These are phyloP conservation scores for Aspergillus arachidicola DNA, from an alignment of 2,329 filamentous ascomycete species.

Conservation along the genomic window DNA sequence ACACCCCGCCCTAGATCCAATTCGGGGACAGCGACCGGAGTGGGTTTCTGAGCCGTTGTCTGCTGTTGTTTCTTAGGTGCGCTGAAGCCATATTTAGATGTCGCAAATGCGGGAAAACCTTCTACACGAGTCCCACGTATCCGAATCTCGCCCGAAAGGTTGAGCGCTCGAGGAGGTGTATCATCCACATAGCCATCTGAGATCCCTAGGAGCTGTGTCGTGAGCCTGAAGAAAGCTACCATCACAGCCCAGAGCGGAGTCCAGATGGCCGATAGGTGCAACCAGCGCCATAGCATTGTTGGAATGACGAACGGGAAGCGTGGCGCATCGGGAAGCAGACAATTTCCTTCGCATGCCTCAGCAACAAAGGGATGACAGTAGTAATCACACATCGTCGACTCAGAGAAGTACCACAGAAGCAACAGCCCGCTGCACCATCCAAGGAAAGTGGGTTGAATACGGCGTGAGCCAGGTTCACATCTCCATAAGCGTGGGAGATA, in stretches of 20 bases:
- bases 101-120: conserved; percentile 21
- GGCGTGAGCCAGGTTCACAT: conserved; percentile 29
- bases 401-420: conserved; percentile 53
- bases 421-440: conserved; percentile 44
- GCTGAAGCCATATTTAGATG: conserved; percentile 1
- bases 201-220: conserved; percentile 41
- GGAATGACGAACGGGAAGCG: conserved; percentile 58
- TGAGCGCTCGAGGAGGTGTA: conserved; percentile 24
- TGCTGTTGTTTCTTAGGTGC: conserved; percentile 2
- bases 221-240: conserved; percentile 33
- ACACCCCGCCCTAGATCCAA: conserved; percentile 7
- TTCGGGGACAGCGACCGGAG: conserved; percentile 12
- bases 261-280: conserved; percentile 36
- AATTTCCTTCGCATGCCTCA: conserved; percentile 52
- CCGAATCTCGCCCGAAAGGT: conserved; percentile 33
- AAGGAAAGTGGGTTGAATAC: conserved; percentile 39
- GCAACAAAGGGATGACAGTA: conserved; percentile 57
- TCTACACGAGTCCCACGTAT: conserved; percentile 31
- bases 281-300: conserved; percentile 55
- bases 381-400: conserved; percentile 52
- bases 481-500: conserved; percentile 42
- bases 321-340: conserved; percentile 55
- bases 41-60: background rate
- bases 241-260: conserved; percentile 34
- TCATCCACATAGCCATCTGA: conserved; percentile 49